Conservation (phyloP, 2,329 filamentous ascomycete species). For the Colletotrichum agaves region DNA sequence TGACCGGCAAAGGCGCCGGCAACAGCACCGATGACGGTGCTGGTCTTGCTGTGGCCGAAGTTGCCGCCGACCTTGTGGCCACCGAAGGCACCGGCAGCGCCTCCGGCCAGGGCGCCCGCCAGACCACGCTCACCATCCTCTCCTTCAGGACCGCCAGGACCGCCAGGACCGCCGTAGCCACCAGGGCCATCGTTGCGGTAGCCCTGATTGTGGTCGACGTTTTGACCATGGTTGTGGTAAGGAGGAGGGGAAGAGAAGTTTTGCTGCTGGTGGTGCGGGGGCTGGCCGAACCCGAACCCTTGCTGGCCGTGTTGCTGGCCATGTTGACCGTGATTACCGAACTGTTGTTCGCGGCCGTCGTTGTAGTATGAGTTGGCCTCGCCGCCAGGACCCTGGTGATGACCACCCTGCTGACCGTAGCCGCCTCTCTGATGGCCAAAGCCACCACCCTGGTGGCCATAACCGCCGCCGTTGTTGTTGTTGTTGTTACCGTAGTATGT, state of each 20-base stretch:
- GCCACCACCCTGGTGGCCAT: constrained; percentile 8
- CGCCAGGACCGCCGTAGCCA: constrained; percentile 35
- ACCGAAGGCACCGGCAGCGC: constrained; percentile 52
- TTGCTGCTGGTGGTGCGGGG: constrained; percentile 28
- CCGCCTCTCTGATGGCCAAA: constrained; percentile 1
- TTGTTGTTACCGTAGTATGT: constrained; percentile 29
- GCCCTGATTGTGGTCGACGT: constrained; percentile 22
- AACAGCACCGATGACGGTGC: constrained; percentile 52
- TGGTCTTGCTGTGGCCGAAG: constrained; percentile 50
- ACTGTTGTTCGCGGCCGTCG: constrained; percentile 8
- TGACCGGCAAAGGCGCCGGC: constrained; percentile 55
- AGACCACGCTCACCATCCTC: constrained; percentile 54
- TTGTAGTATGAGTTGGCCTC: constrained; percentile 34
- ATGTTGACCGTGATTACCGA: neutral
- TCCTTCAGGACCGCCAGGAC: constrained; percentile 41
- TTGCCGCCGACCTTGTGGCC: constrained; percentile 54
- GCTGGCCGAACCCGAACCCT: constrained; percentile 23
- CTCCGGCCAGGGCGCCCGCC: constrained; percentile 53
- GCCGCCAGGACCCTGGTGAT: constrained; percentile 10
- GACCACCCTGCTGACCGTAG: constrained; percentile 10
- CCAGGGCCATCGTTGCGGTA: constrained; percentile 31
- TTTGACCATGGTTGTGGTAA: constrained; percentile 26
- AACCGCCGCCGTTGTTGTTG: constrained; percentile 9
- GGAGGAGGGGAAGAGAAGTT: constrained; percentile 23
- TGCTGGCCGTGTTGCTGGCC: constrained; percentile 17